Percentiles rank a stretch among this genome's conserved stretches.
phyloP scores from a whole-genome alignment of 192 early-diverging fungal species.

The Helicostylum pulchrum region DNA sequence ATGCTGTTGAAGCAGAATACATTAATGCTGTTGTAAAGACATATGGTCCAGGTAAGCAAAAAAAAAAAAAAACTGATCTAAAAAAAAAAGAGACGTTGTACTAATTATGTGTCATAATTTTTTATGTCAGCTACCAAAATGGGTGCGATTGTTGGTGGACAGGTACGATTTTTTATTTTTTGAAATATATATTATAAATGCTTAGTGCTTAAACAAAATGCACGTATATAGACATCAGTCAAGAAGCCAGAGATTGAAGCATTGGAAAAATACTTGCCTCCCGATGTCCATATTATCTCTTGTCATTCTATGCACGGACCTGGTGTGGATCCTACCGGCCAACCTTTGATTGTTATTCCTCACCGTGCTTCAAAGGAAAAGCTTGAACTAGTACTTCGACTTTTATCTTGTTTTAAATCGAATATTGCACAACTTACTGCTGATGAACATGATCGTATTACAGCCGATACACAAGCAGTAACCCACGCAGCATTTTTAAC shows the following conservation, averaged over 20 bases:
- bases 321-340: slow-evolving; percentile 73
- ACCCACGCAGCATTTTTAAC: slow-evolving; percentile 93
- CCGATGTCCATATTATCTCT: slow-evolving; percentile 91
- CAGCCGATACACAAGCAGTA: slow-evolving; percentile 96
- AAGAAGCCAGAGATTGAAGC: slow-evolving; percentile 92
- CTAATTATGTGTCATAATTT: background rate
- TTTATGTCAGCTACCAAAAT: slow-evolving; percentile 68
- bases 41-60: slow-evolving; percentile 74
- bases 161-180: slow-evolving; percentile 36
- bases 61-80: background rate
- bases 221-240: slow-evolving; percentile 92
- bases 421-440: slow-evolving; percentile 76
- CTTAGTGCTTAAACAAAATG: too few species aligned
- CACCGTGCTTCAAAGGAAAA: slow-evolving; percentile 64
- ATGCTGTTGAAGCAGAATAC: slow-evolving; percentile 90
- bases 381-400: slow-evolving; percentile 56
- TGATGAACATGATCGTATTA: slow-evolving; percentile 91
- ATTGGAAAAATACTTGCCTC: slow-evolving; percentile 82
- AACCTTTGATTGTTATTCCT: slow-evolving; percentile 83
- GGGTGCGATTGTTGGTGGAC: slow-evolving; percentile 85
- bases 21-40: slow-evolving; percentile 75
- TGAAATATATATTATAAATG: too few species aligned
- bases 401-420: slow-evolving; percentile 76
- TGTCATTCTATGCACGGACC: slow-evolving; percentile 97
- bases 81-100: slow-evolving; percentile 2